Conservation (phyloP, 179 eudicot genomes). For the Silene vulgaris region DNA sequence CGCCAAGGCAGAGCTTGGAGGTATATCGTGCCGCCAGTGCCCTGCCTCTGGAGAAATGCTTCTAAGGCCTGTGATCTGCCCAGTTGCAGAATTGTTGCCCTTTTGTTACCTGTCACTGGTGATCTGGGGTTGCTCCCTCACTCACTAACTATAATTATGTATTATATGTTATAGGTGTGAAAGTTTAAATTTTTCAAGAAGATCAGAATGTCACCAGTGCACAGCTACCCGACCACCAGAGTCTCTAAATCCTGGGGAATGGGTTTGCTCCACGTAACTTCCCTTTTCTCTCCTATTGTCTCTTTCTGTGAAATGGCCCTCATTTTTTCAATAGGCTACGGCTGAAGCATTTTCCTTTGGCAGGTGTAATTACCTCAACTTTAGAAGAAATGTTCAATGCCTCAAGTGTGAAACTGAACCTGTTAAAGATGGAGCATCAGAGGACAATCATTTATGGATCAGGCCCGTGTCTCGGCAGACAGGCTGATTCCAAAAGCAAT, state of each 20-base stretch:
- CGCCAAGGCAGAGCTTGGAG: too few relatives aligned
- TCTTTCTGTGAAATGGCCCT: not conserved
- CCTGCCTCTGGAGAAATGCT: too few relatives aligned
- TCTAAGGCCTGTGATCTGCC: too few relatives aligned
- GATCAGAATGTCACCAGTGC: not conserved
- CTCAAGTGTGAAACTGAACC: constrained; percentile 1
- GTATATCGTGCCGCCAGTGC: too few relatives aligned
- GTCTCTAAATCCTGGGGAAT: constrained; percentile 4
- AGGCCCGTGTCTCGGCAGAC: not conserved
- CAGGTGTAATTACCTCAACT: constrained; percentile 13
- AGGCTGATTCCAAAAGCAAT: not conserved
- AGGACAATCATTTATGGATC: not conserved
- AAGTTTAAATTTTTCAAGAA: not conserved
- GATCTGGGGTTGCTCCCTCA: not conserved
- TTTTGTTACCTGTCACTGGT: not conserved
- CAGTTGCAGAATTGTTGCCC: too few relatives aligned
- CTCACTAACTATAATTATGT: not conserved
- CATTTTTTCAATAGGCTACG: not conserved
- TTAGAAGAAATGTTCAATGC: constrained; percentile 6
- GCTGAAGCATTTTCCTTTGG: constrained; percentile 8
- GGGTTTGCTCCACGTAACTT: not conserved
- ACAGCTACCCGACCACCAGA: not conserved
- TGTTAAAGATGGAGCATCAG: constrained; percentile 3
- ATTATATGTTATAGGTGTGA: not conserved
- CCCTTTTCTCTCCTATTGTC: not conserved